Conservation (phyloP, 2,329 filamentous ascomycete genomes). For the Stemphylium vesicarium region DNA sequence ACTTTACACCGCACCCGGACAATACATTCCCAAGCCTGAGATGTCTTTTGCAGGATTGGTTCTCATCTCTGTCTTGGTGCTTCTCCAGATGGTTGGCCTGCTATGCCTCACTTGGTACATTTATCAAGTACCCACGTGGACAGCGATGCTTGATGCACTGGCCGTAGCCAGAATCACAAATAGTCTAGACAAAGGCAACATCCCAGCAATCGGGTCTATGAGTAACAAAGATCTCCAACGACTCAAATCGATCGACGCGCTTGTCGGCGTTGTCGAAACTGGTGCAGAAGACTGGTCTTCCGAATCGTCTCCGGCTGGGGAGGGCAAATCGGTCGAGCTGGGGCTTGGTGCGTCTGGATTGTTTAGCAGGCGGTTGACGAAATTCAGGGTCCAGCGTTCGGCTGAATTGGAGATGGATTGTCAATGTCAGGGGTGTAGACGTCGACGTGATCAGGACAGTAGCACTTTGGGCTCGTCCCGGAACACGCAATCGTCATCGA, state of each 20-base stretch:
- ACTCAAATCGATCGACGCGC: neutral
- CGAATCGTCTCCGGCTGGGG: neutral
- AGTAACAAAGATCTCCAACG: neutral
- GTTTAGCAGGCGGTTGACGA: neutral
- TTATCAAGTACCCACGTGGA: slow-evolving; percentile 15
- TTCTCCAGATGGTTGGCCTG: slow-evolving; percentile 14
- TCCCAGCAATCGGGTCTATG: slow-evolving; percentile 5
- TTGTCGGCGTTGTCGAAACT: neutral
- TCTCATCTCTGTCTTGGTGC: slow-evolving; percentile 4
- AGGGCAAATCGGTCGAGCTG: neutral
- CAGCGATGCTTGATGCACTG: slow-evolving; percentile 12
- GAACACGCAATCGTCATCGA: too few species aligned
- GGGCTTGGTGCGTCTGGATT: neutral
- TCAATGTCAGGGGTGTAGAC: neutral
- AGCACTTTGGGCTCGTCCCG: neutral
- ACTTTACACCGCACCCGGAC: neutral
- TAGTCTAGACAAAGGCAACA: slow-evolving; percentile 4
- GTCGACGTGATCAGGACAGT: neutral
- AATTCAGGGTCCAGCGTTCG: neutral
- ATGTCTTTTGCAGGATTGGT: neutral
- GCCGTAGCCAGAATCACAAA: slow-evolving; percentile 12
- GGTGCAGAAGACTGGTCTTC: neutral
- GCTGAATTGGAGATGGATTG: neutral
- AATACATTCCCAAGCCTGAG: neutral
- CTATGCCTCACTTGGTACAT: slow-evolving; percentile 14